Evolutionary conservation across 2,329 filamentous ascomycete genomes (phyloP).

Genomic region (Stachybotrys chartarum): DNA sequence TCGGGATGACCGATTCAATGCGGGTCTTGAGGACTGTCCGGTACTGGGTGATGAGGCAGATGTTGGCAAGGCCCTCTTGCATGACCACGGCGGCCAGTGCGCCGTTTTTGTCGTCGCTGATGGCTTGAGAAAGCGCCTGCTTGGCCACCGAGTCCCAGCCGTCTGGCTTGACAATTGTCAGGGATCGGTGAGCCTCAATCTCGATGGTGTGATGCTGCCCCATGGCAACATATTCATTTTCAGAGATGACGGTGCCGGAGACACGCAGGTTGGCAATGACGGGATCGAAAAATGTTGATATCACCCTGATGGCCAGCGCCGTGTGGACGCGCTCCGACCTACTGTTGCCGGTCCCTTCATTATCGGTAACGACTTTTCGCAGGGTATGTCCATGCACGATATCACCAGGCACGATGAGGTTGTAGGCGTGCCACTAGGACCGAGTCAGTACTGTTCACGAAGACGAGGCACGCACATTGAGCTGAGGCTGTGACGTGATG

Average conservation of each 20-base stretch:
- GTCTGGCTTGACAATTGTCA: slow-evolving; percentile 76
- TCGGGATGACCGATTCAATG: slow-evolving; percentile 59
- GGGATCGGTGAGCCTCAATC: slow-evolving; percentile 79
- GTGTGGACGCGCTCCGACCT: slow-evolving; percentile 46
- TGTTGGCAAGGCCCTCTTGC: slow-evolving; percentile 80
- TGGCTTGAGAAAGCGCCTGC: slow-evolving; percentile 69
- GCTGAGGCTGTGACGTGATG: background rate
- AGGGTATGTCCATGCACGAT: slow-evolving; percentile 47
- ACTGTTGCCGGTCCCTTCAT: slow-evolving; percentile 41
- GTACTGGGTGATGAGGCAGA: slow-evolving; percentile 74
- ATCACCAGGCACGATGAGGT: slow-evolving; percentile 48
- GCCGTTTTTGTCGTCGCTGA: slow-evolving; percentile 71
- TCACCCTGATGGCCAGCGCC: slow-evolving; percentile 50
- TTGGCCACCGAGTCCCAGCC: slow-evolving; percentile 87
- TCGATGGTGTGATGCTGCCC: slow-evolving; percentile 61
- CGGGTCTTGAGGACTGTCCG: slow-evolving; percentile 62
- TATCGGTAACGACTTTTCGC: slow-evolving; percentile 46
- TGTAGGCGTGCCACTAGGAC: slow-evolving; percentile 51
- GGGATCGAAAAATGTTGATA: slow-evolving; percentile 52
- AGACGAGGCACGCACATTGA: background rate
- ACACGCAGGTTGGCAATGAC: slow-evolving; percentile 47
- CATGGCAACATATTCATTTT: slow-evolving; percentile 45
- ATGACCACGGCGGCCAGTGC: slow-evolving; percentile 87
- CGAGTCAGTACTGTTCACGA: background rate
- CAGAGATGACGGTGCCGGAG: slow-evolving; percentile 44